Evolutionary conservation across 495 filamentous ascomycete genomes (phyloP).

Genomic region (Lophiotrema nucula): DNA sequence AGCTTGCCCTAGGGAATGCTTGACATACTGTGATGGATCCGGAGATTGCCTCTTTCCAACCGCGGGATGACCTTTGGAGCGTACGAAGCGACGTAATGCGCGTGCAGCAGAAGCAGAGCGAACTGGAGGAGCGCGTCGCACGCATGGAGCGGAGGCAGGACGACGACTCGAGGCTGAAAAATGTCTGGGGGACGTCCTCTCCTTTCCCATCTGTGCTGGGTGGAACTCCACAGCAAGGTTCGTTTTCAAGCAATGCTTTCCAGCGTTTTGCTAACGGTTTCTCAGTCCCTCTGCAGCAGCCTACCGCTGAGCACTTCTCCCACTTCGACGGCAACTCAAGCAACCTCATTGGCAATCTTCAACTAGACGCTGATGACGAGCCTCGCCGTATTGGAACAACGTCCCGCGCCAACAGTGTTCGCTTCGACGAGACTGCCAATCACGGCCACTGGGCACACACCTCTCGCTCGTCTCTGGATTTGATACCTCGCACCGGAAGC

Average conservation of each 20-base stretch:
- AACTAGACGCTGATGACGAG: constrained; percentile 85
- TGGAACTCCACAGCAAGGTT: constrained; percentile 75
- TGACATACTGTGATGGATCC: constrained; percentile 56
- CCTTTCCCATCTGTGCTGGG: constrained; percentile 73
- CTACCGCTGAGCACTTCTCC: constrained; percentile 73
- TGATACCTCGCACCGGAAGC: constrained; percentile 75
- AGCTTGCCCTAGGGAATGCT: constrained; percentile 35
- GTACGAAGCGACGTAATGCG: constrained; percentile 85
- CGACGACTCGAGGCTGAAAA: constrained; percentile 77
- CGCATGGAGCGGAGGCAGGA: constrained; percentile 80
- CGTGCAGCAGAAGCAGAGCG: constrained; percentile 71
- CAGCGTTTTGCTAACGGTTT: background rate
- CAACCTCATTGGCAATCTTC: constrained; percentile 68
- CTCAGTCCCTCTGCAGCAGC: constrained; percentile 70
- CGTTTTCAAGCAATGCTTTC: constrained; percentile 20
- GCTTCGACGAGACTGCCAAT: constrained; percentile 96
- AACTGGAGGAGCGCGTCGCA: constrained; percentile 76
- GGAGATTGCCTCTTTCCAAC: constrained; percentile 58
- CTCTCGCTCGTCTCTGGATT: constrained; percentile 75
- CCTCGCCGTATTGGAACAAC: constrained; percentile 73
- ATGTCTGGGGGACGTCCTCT: constrained; percentile 76
- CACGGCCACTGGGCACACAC: constrained; percentile 86
- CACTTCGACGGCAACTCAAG: constrained; percentile 78
- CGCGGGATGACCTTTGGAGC: constrained; percentile 78
- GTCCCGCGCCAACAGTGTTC: constrained; percentile 93